These are phyloP conservation scores for Salvia splendens DNA, from an alignment of 257 asterid species.

Conservation along the genomic window DNA sequence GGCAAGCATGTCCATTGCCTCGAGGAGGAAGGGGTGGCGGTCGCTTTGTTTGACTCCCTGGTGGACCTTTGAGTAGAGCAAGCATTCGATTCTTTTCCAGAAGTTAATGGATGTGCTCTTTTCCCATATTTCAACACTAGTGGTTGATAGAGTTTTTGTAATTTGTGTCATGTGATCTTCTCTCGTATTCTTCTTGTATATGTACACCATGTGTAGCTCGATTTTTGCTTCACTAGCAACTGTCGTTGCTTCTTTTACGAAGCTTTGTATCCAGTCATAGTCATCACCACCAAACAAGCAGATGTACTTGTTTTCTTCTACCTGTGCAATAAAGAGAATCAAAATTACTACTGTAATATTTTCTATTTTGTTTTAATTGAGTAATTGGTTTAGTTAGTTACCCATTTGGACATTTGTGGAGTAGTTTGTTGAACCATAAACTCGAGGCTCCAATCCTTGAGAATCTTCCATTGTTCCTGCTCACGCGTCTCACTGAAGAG, in stretches of 20 bases:
- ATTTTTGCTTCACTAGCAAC: too few species aligned
- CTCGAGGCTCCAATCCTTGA: background rate
- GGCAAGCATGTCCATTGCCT: conserved; percentile 52
- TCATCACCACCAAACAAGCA: background rate
- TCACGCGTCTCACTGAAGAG: background rate
- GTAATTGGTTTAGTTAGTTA: background rate
- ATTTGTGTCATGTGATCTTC: background rate
- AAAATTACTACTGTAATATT: too few species aligned
- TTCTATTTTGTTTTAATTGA: too few species aligned
- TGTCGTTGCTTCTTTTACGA: background rate
- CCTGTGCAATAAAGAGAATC: background rate
- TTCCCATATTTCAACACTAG: background rate
- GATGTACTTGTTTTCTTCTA: background rate
- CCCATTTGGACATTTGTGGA: background rate
- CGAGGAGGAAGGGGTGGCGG: conserved; percentile 36
- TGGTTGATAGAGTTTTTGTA: background rate
- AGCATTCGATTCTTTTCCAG: conserved; percentile 75
- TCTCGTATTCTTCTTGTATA: background rate
- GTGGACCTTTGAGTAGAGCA: conserved; percentile 61
- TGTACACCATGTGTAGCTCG: background rate
- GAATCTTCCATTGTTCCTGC: background rate
- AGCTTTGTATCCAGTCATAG: background rate
- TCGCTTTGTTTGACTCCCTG: conserved; percentile 39
- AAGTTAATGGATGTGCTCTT: conserved; percentile 27
- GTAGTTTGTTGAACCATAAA: background rate